Conservation (phyloP, 768 basidiomycete species). For the Macrolepiota dolichaula region DNA sequence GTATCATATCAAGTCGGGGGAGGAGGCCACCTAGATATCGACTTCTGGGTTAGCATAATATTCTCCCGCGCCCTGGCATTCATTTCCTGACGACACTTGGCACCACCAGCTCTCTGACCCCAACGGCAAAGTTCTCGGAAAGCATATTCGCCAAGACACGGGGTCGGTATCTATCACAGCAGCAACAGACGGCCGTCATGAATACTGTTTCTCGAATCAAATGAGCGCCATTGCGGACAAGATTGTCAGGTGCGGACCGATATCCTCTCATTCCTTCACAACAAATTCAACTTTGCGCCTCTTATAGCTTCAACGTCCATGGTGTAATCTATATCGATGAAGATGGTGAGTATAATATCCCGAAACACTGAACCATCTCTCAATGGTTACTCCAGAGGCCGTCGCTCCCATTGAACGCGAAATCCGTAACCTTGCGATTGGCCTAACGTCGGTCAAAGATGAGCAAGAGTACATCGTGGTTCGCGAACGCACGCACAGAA, state of each 20-base stretch:
- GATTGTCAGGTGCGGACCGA: conserved; percentile 70
- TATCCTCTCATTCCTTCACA: background rate
- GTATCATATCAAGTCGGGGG: conserved; percentile 99
- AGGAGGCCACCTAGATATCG: conserved; percentile 95
- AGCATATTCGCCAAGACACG: conserved; percentile 84
- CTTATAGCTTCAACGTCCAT: conserved; percentile 90
- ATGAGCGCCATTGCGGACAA: conserved; percentile 98
- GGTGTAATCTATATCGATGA: conserved; percentile 93
- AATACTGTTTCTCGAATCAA: conserved; percentile 98
- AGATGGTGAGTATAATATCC: conserved; percentile 55
- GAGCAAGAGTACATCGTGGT: conserved; percentile 99
- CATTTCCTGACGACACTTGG: conserved; percentile 13
- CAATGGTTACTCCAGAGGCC: conserved; percentile 43
- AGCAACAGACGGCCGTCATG: conserved; percentile 80
- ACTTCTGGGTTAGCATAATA: conserved; percentile 76
- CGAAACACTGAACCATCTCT: background rate
- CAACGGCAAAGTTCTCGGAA: conserved; percentile 58
- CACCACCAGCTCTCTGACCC: conserved; percentile 75
- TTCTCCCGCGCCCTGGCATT: background rate
- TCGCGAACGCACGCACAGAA: conserved; percentile 86
- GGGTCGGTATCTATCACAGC: conserved; percentile 89
- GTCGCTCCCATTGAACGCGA: conserved; percentile 97
- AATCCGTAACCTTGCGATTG: conserved; percentile 80
- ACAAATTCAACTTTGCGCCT: background rate
- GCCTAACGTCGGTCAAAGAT: conserved; percentile 88